Conservation (phyloP, 352 stramenopile species). For the Globisporangium barbulae region DNA sequence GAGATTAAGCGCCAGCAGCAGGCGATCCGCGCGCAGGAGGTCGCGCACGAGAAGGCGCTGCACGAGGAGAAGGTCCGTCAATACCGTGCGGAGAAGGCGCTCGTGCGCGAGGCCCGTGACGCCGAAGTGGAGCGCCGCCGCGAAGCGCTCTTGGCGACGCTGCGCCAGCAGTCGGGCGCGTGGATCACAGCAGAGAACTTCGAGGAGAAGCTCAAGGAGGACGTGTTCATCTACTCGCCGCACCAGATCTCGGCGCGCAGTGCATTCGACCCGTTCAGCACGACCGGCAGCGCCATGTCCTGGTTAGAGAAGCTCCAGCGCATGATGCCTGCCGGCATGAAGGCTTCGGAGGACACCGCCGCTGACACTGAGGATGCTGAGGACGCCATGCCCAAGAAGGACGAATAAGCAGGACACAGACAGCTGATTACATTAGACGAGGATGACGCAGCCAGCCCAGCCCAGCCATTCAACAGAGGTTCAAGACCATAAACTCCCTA, state of each 20-base stretch:
- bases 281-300: constrained; percentile 69
- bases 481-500: constrained; percentile 8
- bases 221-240: constrained; percentile 84
- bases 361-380: constrained; percentile 21
- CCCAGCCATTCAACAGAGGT: constrained; percentile 1
- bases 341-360: constrained; percentile 27
- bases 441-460: neutral
- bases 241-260: constrained; percentile 62
- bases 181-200: constrained; percentile 79
- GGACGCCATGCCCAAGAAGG: constrained; percentile 10
- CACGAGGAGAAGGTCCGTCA: constrained; percentile 76
- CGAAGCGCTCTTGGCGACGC: constrained; percentile 52
- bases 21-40: constrained; percentile 75
- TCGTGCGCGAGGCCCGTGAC: constrained; percentile 59
- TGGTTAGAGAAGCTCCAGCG: constrained; percentile 87
- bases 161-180: constrained; percentile 56
- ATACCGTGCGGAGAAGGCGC: constrained; percentile 80
- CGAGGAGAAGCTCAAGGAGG: constrained; percentile 77
- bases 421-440: constrained; percentile 19
- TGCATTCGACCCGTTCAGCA: constrained; percentile 64
- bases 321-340: constrained; percentile 73
- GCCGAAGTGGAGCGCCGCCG: constrained; percentile 66
- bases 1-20: constrained; percentile 87
- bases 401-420: constrained; percentile 8
- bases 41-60: constrained; percentile 71